phyloP scores from a whole-genome alignment of 495 filamentous ascomycete genomes.

The Penicillium maclennaniae region DNA sequence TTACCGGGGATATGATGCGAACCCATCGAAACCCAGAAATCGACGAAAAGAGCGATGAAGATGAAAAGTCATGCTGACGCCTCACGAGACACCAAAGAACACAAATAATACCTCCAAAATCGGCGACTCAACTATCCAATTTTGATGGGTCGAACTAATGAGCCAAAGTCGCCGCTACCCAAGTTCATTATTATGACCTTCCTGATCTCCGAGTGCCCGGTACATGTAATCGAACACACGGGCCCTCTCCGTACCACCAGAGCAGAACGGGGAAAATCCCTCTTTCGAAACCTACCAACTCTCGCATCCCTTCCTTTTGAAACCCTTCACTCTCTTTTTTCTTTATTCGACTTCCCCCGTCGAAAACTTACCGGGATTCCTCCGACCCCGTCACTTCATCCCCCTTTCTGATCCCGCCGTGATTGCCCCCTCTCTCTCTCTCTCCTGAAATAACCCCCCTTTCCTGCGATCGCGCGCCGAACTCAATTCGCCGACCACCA shows the following conservation, averaged over 20 bases:
- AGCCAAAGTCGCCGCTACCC: not conserved
- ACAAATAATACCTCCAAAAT: too few species aligned
- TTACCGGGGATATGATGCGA: not conserved
- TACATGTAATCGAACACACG: slow-evolving; percentile 4
- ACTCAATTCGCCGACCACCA: slow-evolving; percentile 27
- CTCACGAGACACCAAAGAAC: not conserved
- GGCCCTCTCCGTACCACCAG: not conserved
- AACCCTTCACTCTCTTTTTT: slow-evolving; percentile 23
- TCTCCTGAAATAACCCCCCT: slow-evolving; percentile 1
- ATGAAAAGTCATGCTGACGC: not conserved
- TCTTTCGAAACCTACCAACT: slow-evolving; percentile 11
- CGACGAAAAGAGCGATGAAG: not conserved
- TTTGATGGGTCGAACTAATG: not conserved
- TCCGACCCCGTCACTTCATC: not conserved
- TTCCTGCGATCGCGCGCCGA: slow-evolving; percentile 9
- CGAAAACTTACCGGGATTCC: slow-evolving; percentile 2
- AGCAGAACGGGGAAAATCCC: slow-evolving; percentile 25
- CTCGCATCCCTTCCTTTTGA: slow-evolving; percentile 17
- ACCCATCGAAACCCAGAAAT: not conserved
- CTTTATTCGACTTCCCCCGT: slow-evolving; percentile 13
- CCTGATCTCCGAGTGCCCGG: slow-evolving; percentile 1
- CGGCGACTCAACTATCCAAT: not conserved
- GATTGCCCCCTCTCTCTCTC: not conserved
- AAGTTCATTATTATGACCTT: slow-evolving; percentile 6
- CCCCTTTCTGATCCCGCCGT: not conserved